These are phyloP conservation scores for Gastrolobium villosum DNA, from an alignment of 306 rosid genomes.

Conservation along the genomic window DNA sequence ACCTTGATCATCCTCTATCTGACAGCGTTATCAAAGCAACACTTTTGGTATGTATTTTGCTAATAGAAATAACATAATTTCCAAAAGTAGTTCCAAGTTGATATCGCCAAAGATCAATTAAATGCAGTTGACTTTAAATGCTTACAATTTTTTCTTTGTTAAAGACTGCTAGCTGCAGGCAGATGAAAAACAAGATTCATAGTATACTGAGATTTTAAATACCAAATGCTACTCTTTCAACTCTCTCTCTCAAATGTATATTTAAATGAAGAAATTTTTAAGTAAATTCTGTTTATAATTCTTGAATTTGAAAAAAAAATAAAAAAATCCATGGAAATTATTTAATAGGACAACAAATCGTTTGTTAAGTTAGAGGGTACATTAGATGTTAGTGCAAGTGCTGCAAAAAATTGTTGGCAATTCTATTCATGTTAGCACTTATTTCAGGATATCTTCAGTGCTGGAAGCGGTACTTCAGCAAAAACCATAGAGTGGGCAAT, in stretches of 20 bases:
- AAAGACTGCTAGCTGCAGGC: neutral
- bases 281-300: neutral
- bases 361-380: neutral
- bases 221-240: no score
- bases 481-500: slow-evolving; percentile 56
- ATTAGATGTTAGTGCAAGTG: neutral
- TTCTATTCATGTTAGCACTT: neutral
- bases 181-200: neutral
- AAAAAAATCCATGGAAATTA: neutral
- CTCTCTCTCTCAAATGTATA: neutral
- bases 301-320: neutral
- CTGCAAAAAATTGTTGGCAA: neutral
- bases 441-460: slow-evolving; percentile 57
- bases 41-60: slow-evolving; percentile 35
- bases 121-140: neutral
- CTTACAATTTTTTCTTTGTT: neutral
- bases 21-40: slow-evolving; percentile 45
- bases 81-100: neutral
- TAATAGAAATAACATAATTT: neutral
- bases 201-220: neutral
- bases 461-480: slow-evolving; percentile 55
- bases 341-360: no score
- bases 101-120: neutral
- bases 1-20: slow-evolving; percentile 40
- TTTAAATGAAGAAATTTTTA: neutral